Conservation (phyloP, 1,284 basidiomycete species). For the Sparassis latifolia region DNA sequence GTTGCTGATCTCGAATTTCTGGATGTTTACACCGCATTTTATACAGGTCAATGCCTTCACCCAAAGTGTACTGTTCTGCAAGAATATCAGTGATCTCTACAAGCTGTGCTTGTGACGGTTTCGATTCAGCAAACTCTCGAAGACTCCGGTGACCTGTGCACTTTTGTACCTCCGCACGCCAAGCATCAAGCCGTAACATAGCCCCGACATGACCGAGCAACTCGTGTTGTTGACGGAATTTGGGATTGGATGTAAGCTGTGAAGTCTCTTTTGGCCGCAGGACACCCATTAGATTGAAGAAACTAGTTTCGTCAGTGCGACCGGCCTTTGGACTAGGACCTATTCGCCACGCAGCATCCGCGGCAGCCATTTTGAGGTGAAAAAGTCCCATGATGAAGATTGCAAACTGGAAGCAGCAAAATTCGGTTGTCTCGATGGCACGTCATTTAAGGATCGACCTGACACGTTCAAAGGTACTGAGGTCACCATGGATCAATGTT, state of each 20-base stretch:
- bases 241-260: slow-evolving; percentile 23
- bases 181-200: slow-evolving; percentile 18
- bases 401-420: slow-evolving; percentile 18
- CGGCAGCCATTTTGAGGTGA: slow-evolving; percentile 31
- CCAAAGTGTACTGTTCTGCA: background rate
- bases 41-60: background rate
- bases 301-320: slow-evolving; percentile 9
- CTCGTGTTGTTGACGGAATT: slow-evolving; percentile 30
- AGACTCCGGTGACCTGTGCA: background rate
- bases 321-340: slow-evolving; percentile 14
- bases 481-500: slow-evolving; percentile 20
- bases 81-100: background rate
- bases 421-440: slow-evolving; percentile 12
- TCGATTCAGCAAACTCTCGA: background rate
- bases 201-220: slow-evolving; percentile 23
- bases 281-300: slow-evolving; percentile 14
- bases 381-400: slow-evolving; percentile 29
- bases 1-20: background rate
- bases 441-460: background rate
- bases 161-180: background rate
- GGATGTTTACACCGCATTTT: background rate
- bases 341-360: slow-evolving; percentile 27
- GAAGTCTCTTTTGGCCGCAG: slow-evolving; percentile 23
- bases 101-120: background rate
- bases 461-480: slow-evolving; percentile 17